phyloP scores from a whole-genome alignment of 345 rosid genomes.

The Cardamine chenopodiifolia region DNA sequence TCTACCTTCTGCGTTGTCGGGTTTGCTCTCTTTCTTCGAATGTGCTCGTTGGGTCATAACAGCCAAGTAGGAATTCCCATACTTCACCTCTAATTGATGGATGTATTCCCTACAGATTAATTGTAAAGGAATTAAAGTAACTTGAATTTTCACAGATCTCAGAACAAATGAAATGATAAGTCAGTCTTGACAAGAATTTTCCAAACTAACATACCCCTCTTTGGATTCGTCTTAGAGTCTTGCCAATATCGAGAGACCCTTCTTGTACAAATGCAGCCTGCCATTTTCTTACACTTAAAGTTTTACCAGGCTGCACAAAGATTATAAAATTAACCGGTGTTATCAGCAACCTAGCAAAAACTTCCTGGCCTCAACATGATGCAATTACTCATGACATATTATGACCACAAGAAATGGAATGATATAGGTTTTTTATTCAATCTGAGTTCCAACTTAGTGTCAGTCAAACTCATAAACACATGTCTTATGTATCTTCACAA shows the following conservation, averaged over 20 bases:
- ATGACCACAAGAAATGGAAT: slow-evolving; percentile 4
- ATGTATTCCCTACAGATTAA: slow-evolving; percentile 75
- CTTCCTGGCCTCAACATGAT: slow-evolving; percentile 11
- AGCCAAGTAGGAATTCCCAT: slow-evolving; percentile 95
- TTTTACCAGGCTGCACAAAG: slow-evolving; percentile 82
- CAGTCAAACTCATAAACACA: neutral
- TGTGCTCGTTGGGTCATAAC: slow-evolving; percentile 85
- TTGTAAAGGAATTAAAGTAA: neutral
- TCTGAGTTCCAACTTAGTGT: neutral
- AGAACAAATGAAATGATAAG: neutral
- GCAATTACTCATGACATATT: neutral
- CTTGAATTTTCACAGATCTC: neutral
- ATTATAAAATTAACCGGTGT: slow-evolving; percentile 15
- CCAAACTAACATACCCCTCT: slow-evolving; percentile 67
- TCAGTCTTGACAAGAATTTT: neutral
- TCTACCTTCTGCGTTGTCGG: slow-evolving; percentile 75
- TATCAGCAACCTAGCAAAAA: slow-evolving; percentile 21
- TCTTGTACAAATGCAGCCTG: slow-evolving; percentile 76
- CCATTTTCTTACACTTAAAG: slow-evolving; percentile 92
- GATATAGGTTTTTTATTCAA: slow-evolving; percentile 9
- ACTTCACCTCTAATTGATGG: slow-evolving; percentile 99
- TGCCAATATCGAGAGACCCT: slow-evolving; percentile 82
- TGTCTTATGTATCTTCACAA: slow-evolving; percentile 4
- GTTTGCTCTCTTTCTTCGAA: slow-evolving; percentile 82
- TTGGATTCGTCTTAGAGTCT: slow-evolving; percentile 78